Base-by-base conservation (phyloP, 1,139 yeast genomes). In the Taphrina sp. region DNA sequence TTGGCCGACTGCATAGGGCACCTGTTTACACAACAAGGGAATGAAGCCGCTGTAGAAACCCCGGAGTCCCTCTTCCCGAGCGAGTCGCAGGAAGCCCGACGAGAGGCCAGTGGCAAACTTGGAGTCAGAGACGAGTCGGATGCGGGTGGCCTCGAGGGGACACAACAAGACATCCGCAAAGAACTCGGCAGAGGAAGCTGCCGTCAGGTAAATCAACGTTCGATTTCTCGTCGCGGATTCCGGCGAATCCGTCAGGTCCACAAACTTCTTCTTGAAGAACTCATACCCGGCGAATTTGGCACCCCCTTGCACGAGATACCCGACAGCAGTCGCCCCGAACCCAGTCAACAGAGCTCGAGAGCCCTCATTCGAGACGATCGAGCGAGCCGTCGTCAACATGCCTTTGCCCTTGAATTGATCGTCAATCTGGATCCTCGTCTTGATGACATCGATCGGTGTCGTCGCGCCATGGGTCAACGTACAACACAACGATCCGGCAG, bases 391-490 rank as follows among this genome's bases (percentile, higher is more conserved):
- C 8, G 28, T 16, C 20, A 49, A 7, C 54, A 49, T 49, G 14
- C 39, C 33, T 7, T 22, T 16, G 17, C 54, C 54, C 31, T 49
- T 49, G 12, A 49, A 28, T n/a, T 45, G 39, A 20, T 42, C 44
- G 20, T 58, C 60, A 20, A 58, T 53, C 34, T 58, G 60, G 22
- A 52, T 58, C 20, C 61, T 46, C 23, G 54, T 45, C 43, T 90
- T 90, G 68, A 90, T 95, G 62, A 90, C 75, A 73, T 90, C 97
- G 61, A 90, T 77, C 2, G 97, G 97, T 4, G 96, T 86, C 31
- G 90, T 94, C 1, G 86, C 79, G 1, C 95, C 82, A 72, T 90
- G 97, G 12, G 97, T 90, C 31, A 96, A 95, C 33, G 96, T 96
- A 76, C 97, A 90, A 2, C 97, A 96, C 58, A 82, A 67, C 54